phyloP scores from a whole-genome alignment of 176 grass and related monocot genomes.

The Oryza rufipogon region DNA sequence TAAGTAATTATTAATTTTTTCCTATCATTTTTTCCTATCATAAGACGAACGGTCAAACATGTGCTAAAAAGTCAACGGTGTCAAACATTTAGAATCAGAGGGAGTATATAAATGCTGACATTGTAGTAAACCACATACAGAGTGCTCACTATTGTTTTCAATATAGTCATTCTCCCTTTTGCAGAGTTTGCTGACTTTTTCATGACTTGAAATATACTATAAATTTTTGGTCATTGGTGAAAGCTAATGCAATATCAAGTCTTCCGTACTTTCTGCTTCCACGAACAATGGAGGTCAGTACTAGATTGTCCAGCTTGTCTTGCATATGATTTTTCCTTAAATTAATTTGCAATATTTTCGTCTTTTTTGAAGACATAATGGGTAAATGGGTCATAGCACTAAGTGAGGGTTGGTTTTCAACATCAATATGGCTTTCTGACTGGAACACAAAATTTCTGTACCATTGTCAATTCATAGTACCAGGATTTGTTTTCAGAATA shows the following conservation, averaged over 20 bases:
- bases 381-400: not conserved
- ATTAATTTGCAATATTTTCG: slow-evolving; percentile 29
- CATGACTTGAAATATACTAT: slow-evolving; percentile 19
- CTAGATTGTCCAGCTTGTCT: slow-evolving; percentile 1
- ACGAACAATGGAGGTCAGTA: slow-evolving; percentile 44
- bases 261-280: slow-evolving; percentile 18
- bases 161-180: slow-evolving; percentile 31
- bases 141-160: not conserved
- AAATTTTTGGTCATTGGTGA: not conserved
- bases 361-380: slow-evolving; percentile 27
- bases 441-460: slow-evolving; percentile 3
- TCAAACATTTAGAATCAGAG: too few relatives aligned
- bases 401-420: slow-evolving; percentile 11
- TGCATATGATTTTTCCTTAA: slow-evolving; percentile 31
- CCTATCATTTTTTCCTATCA: too few relatives aligned
- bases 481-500: slow-evolving; percentile 1
- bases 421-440: slow-evolving; percentile 9
- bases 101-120: not conserved
- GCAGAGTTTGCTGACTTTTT: slow-evolving; percentile 8
- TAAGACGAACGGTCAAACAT: too few relatives aligned
- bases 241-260: not conserved
- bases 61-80: too few relatives aligned
- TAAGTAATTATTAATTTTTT: too few relatives aligned
- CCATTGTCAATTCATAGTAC: slow-evolving; percentile 16
- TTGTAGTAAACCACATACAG: slow-evolving; percentile 16